Conservation (phyloP, 1,284 basidiomycete species). For the Takashimella tepidaria region DNA sequence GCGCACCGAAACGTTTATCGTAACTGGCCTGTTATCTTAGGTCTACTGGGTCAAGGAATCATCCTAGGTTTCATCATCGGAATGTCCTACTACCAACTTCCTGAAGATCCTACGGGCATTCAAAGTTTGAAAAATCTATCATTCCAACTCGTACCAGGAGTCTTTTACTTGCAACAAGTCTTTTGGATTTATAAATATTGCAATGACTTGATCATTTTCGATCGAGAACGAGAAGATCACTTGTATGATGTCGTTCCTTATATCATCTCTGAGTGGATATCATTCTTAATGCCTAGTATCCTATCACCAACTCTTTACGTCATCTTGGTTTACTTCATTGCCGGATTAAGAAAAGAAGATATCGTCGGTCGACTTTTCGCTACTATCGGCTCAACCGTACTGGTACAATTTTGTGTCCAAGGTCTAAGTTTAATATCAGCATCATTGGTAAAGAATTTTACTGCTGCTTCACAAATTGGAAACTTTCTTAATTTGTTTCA, state of each 20-base stretch:
- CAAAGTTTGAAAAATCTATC: slow-evolving; percentile 48
- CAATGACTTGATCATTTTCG: slow-evolving; percentile 51
- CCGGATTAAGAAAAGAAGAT: slow-evolving; percentile 43
- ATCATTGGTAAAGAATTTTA: slow-evolving; percentile 44
- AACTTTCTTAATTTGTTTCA: slow-evolving; percentile 41
- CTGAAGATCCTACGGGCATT: slow-evolving; percentile 46
- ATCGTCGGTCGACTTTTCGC: slow-evolving; percentile 47
- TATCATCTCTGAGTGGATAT: slow-evolving; percentile 44
- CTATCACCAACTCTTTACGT: slow-evolving; percentile 44
- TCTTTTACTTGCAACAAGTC: slow-evolving; percentile 44
- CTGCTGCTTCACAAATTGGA: slow-evolving; percentile 43
- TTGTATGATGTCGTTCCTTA: slow-evolving; percentile 46
- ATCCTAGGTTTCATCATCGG: slow-evolving; percentile 38
- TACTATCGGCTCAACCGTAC: slow-evolving; percentile 45
- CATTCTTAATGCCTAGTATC: slow-evolving; percentile 42
- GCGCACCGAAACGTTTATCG: slow-evolving; percentile 45
- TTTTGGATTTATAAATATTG: slow-evolving; percentile 48
- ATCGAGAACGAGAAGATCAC: slow-evolving; percentile 49
- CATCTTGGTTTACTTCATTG: slow-evolving; percentile 46
- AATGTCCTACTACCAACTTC: slow-evolving; percentile 24
- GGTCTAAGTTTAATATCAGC: slow-evolving; percentile 47
- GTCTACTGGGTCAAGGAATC: slow-evolving; percentile 42
- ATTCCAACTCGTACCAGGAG: slow-evolving; percentile 44
- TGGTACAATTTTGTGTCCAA: slow-evolving; percentile 48
- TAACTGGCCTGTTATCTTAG: slow-evolving; percentile 40